Conservation (phyloP, 768 basidiomycete species). For the Hortiboletus flavorubellus region DNA sequence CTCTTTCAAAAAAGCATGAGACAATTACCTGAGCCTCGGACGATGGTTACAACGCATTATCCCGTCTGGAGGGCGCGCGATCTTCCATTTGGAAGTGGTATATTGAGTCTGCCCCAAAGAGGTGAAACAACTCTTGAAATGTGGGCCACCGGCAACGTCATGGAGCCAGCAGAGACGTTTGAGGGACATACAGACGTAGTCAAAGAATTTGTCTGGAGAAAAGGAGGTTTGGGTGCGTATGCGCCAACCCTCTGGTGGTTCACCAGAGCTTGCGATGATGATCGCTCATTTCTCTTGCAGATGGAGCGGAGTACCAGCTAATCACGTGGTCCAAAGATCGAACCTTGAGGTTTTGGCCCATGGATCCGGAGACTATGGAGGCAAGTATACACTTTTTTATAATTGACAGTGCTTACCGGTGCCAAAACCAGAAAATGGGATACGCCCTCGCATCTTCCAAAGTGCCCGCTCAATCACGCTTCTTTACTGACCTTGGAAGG, state of each 20-base stretch:
- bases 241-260: not conserved
- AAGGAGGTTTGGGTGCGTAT: slow-evolving; percentile 50
- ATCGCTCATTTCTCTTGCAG: slow-evolving; percentile 22
- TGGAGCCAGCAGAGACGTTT: slow-evolving; percentile 63
- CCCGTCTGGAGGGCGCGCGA: slow-evolving; percentile 95
- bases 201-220: slow-evolving; percentile 97
- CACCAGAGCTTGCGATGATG: not conserved
- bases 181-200: slow-evolving; percentile 92
- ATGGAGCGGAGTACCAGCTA: slow-evolving; percentile 55
- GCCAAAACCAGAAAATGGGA: slow-evolving; percentile 46
- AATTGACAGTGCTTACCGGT: slow-evolving; percentile 8
- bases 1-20: slow-evolving; percentile 7
- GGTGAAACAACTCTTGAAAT: slow-evolving; percentile 83
- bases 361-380: slow-evolving; percentile 67
- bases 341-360: slow-evolving; percentile 88
- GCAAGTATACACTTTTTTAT: slow-evolving; percentile 33
- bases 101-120: slow-evolving; percentile 85
- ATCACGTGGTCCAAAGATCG: slow-evolving; percentile 90
- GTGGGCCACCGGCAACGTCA: slow-evolving; percentile 47
- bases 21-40: slow-evolving; percentile 37
- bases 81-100: slow-evolving; percentile 87
- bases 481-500: slow-evolving; percentile 22
- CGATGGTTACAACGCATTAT: slow-evolving; percentile 68
- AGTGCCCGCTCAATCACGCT: slow-evolving; percentile 25
- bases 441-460: slow-evolving; percentile 31